Percentiles rank a stretch among this genome's conserved stretches.
These are phyloP conservation scores for Penicillium malachiteum DNA, from an alignment of 495 filamentous ascomycete species.

Conservation along the genomic window DNA sequence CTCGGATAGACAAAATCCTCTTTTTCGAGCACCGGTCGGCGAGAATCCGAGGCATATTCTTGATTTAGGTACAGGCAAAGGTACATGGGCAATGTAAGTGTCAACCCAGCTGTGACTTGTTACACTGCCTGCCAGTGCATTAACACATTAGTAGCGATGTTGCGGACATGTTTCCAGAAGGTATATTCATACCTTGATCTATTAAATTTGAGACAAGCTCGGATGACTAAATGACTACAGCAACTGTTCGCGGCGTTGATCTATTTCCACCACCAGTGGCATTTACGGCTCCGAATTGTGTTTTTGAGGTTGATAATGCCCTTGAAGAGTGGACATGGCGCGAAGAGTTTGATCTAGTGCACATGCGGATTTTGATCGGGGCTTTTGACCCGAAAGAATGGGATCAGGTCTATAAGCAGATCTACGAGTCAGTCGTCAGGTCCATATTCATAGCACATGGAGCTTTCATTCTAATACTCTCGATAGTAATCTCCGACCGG, in stretches of 20 bases:
- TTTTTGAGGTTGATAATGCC: conserved; percentile 31
- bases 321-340: conserved; percentile 29
- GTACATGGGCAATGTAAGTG: conserved; percentile 12
- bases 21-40: conserved; percentile 10
- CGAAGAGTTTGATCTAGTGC: conserved; percentile 29
- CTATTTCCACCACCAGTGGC: conserved; percentile 21
- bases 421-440: conserved; percentile 9
- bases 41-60: conserved; percentile 3
- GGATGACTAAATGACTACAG: not conserved
- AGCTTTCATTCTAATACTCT: not conserved
- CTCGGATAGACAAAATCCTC: conserved; percentile 3
- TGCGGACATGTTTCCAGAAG: not conserved
- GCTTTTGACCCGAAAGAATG: conserved; percentile 26
- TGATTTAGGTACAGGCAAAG: conserved; percentile 13
- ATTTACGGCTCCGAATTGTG: conserved; percentile 34
- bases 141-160: not conserved
- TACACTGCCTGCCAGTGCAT: not conserved
- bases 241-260: conserved; percentile 23
- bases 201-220: not conserved
- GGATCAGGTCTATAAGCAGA: conserved; percentile 23
- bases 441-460: not conserved
- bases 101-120: not conserved
- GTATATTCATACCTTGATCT: not conserved
- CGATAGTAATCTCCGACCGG: conserved; percentile 21
- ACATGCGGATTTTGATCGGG: conserved; percentile 22